Percentiles rank a stretch among this genome's conserved stretches.
Conservation (phyloP, 2,329 filamentous ascomycete species). For the Periconia digitata region DNA sequence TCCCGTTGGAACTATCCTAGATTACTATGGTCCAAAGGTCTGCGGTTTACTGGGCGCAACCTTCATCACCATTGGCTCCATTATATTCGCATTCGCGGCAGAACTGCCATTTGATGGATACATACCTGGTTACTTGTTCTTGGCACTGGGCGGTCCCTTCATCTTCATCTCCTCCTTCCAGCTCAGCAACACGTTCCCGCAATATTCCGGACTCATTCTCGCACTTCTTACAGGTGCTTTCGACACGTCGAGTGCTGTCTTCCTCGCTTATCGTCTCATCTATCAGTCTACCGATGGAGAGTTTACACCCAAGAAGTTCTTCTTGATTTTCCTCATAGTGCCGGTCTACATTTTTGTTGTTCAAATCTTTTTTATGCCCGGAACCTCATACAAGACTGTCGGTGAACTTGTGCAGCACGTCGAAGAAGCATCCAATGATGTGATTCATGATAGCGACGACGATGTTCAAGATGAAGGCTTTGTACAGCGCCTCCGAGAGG, state of each 20-base stretch:
- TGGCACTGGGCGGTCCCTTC: conserved; percentile 54
- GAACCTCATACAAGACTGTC: conserved; percentile 57
- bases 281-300: conserved; percentile 46
- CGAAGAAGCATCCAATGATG: conserved; percentile 52
- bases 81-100: conserved; percentile 70
- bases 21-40: conserved; percentile 76
- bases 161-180: conserved; percentile 56
- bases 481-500: conserved; percentile 51
- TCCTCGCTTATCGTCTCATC: conserved; percentile 50
- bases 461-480: conserved; percentile 53
- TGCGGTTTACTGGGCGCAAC: conserved; percentile 71
- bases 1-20: conserved; percentile 81
- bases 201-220: conserved; percentile 52
- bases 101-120: conserved; percentile 70
- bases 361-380: conserved; percentile 52
- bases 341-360: conserved; percentile 48
- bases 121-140: conserved; percentile 53
- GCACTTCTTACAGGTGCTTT: conserved; percentile 55
- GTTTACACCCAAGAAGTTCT: conserved; percentile 53
- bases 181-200: conserved; percentile 55
- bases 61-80: conserved; percentile 68
- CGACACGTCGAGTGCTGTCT: conserved; percentile 53
- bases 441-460: conserved; percentile 57
- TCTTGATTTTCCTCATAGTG: conserved; percentile 52
- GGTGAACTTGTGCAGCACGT: conserved; percentile 78